Conservation (phyloP, 305 asterid species). For the Fraxinus angustifolia region DNA sequence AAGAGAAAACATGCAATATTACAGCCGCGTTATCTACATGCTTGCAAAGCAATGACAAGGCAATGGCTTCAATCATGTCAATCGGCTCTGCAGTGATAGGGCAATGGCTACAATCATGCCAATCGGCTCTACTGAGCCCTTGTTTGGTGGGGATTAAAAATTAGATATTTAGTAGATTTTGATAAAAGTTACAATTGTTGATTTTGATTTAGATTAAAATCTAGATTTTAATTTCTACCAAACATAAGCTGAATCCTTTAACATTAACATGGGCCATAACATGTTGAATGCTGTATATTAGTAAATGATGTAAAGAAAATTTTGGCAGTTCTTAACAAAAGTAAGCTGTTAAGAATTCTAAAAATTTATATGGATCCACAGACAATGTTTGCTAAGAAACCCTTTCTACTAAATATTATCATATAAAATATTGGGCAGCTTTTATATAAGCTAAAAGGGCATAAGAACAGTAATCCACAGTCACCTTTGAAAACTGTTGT, state of each 20-base stretch:
- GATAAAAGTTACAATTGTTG: too few relatives aligned
- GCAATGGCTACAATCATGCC: too few relatives aligned
- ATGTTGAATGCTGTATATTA: not conserved
- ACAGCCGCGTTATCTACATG: not conserved
- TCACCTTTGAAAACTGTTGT: constrained; percentile 74
- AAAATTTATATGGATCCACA: not conserved
- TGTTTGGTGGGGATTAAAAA: too few relatives aligned
- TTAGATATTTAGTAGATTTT: too few relatives aligned
- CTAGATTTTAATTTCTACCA: too few relatives aligned
- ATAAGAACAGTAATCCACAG: not conserved
- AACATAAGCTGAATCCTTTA: not conserved
- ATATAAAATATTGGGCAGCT: not conserved
- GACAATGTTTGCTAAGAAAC: not conserved
- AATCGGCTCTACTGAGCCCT: too few relatives aligned
- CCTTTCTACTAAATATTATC: not conserved
- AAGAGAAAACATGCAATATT: not conserved
- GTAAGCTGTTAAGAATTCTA: not conserved
- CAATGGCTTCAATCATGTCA: not conserved
- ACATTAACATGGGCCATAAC: not conserved
- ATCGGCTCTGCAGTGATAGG: not conserved
- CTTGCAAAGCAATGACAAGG: not conserved
- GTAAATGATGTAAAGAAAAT: not conserved
- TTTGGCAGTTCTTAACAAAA: not conserved
- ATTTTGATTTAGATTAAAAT: too few relatives aligned
- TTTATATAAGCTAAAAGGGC: not conserved